phyloP scores from a whole-genome alignment of 257 asterid species.

The Prunella vulgaris region DNA sequence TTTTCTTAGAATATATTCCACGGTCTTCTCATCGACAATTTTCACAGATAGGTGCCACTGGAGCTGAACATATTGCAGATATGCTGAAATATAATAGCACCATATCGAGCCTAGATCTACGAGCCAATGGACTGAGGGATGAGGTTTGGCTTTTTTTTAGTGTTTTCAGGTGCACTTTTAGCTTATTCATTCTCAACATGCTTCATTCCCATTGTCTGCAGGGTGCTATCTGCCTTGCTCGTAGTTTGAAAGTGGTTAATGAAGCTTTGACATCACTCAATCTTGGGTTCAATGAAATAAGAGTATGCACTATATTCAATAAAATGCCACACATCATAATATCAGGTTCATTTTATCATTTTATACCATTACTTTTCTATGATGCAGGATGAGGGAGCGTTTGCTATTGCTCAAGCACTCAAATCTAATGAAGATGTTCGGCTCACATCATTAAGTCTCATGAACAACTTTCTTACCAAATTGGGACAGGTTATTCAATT shows the following conservation, averaged over 20 bases:
- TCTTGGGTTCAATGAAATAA: constrained; percentile 92
- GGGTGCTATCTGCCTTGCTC: constrained; percentile 88
- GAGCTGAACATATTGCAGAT: constrained; percentile 83
- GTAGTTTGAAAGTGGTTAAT: constrained; percentile 85
- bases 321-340: not conserved
- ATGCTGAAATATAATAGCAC: constrained; percentile 86
- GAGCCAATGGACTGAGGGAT: constrained; percentile 93
- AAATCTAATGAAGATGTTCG: constrained; percentile 90
- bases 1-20: constrained; percentile 9
- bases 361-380: not conserved
- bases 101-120: constrained; percentile 69
- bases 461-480: constrained; percentile 89
- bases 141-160: constrained; percentile 46
- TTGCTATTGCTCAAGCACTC: constrained; percentile 89
- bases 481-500: constrained; percentile 67
- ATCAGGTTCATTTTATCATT: not conserved
- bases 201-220: constrained; percentile 24
- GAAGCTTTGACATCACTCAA: constrained; percentile 78
- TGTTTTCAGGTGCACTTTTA: not conserved
- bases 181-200: not conserved
- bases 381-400: constrained; percentile 88
- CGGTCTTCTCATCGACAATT: constrained; percentile 15
- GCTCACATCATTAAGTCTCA: constrained; percentile 66
- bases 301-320: constrained; percentile 43
- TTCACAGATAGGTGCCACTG: constrained; percentile 74